Evolutionary conservation across 2,329 filamentous ascomycete species (phyloP).

Genomic region (Fusarium sp.): DNA sequence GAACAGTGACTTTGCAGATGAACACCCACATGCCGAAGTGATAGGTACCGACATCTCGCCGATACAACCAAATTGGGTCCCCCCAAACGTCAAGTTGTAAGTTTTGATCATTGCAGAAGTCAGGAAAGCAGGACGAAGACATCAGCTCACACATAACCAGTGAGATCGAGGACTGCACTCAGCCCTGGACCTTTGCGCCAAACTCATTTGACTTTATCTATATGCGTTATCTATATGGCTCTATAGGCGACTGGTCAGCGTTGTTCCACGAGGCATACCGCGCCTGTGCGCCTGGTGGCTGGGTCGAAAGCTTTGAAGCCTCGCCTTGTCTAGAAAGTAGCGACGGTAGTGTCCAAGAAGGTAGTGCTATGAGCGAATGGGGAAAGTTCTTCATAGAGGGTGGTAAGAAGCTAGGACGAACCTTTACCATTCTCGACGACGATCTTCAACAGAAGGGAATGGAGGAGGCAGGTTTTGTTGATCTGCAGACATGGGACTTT

Average conservation of each 20-base stretch:
- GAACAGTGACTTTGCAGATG: conserved; percentile 28
- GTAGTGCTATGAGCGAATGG: conserved; percentile 2
- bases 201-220: conserved; percentile 5
- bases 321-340: conserved; percentile 2
- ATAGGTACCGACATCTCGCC: conserved; percentile 31
- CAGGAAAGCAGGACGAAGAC: too few species aligned
- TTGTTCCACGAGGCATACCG: conserved; percentile 11
- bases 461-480: conserved; percentile 9
- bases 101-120: not conserved
- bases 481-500: conserved; percentile 6
- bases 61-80: conserved; percentile 26
- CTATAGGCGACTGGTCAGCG: conserved; percentile 1
- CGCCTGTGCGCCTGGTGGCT: conserved; percentile 1
- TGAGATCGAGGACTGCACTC: conserved; percentile 11
- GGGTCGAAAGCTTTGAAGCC: conserved; percentile 13
- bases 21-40: conserved; percentile 23
- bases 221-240: conserved; percentile 11
- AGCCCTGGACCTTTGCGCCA: conserved; percentile 7
- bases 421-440: conserved; percentile 9
- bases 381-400: conserved; percentile 14
- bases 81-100: conserved; percentile 18
- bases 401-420: conserved; percentile 2
- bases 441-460: conserved; percentile 10
- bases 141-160: not conserved
- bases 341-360: conserved; percentile 4